A percentile compares a stretch with the other conserved stretches of the same genome.
Evolutionary conservation across 495 filamentous ascomycete genomes (phyloP).

Genomic region (Cetradonia linearis): DNA sequence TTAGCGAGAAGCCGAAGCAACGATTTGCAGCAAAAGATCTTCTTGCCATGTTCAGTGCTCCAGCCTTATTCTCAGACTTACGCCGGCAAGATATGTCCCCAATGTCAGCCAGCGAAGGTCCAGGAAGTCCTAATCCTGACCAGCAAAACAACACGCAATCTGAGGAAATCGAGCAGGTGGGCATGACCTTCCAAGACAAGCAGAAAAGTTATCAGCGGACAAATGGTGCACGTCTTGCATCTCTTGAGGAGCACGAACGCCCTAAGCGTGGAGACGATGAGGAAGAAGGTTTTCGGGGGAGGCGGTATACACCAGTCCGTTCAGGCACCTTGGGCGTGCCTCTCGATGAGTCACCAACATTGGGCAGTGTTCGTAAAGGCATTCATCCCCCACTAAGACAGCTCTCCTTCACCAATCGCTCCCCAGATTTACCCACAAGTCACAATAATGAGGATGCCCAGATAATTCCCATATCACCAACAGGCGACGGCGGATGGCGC

Average conservation of each 20-base stretch:
- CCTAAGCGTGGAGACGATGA: background rate
- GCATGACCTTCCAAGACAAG: conserved; percentile 7
- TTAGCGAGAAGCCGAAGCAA: conserved; percentile 45
- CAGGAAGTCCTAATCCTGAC: conserved; percentile 1
- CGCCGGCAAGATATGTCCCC: conserved; percentile 5
- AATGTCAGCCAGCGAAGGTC: conserved; percentile 1
- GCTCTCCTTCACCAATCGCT: conserved; percentile 5
- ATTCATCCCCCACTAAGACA: conserved; percentile 5
- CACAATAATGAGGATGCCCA: conserved; percentile 15
- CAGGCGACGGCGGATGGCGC: conserved; percentile 18
- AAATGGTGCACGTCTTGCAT: background rate
- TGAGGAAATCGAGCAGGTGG: conserved; percentile 6
- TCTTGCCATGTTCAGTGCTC: conserved; percentile 23
- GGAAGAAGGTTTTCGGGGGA: conserved; percentile 12
- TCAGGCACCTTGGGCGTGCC: conserved; percentile 14
- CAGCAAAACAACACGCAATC: background rate
- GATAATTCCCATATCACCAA: conserved; percentile 21
- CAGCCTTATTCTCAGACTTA: conserved; percentile 3
- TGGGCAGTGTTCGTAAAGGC: conserved; percentile 8
- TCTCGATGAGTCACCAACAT: conserved; percentile 17
- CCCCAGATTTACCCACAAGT: background rate
- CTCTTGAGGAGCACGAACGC: background rate
- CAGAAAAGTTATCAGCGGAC: conserved; percentile 3
- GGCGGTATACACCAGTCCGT: conserved; percentile 12
- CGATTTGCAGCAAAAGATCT: conserved; percentile 49